phyloP scores from a whole-genome alignment of 78 protist species.

The Planoprotostelium fungivorum region DNA sequence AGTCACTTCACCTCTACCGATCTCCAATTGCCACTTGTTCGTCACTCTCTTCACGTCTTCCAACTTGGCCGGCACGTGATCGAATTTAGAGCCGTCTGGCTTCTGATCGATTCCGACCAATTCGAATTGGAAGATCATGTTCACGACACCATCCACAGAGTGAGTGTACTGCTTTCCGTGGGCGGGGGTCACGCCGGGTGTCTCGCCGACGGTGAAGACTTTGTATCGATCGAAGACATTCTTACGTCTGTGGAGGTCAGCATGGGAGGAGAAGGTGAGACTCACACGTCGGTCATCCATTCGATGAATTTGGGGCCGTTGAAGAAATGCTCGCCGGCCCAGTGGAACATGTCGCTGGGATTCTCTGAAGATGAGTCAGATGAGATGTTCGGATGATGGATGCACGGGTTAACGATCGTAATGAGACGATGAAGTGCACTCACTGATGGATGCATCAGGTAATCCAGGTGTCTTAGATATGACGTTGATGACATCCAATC shows the following conservation, averaged over 20 bases:
- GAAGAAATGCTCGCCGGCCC: neutral
- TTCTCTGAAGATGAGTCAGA: neutral
- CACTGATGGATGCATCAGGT: neutral
- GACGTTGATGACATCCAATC: slow-evolving; percentile 50
- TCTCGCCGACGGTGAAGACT: neutral
- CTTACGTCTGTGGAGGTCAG: neutral
- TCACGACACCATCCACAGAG: neutral
- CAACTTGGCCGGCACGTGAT: neutral
- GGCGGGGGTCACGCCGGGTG: neutral
- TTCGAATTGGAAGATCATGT: neutral
- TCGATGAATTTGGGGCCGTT: neutral
- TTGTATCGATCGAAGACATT: neutral
- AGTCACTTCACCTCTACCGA: neutral
- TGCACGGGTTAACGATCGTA: too few species aligned
- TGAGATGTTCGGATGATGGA: neutral
- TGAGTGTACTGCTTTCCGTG: neutral
- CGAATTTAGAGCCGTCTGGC: neutral
- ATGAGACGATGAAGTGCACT: too few species aligned
- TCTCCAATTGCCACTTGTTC: neutral
- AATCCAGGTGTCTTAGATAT: neutral
- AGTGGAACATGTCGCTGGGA: neutral
- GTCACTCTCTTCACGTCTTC: neutral
- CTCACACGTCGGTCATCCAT: neutral
- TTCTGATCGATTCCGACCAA: neutral
- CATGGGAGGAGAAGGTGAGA: neutral